Base-by-base conservation (phyloP, 331 rosid species). In the Telfairia occidentalis region DNA sequence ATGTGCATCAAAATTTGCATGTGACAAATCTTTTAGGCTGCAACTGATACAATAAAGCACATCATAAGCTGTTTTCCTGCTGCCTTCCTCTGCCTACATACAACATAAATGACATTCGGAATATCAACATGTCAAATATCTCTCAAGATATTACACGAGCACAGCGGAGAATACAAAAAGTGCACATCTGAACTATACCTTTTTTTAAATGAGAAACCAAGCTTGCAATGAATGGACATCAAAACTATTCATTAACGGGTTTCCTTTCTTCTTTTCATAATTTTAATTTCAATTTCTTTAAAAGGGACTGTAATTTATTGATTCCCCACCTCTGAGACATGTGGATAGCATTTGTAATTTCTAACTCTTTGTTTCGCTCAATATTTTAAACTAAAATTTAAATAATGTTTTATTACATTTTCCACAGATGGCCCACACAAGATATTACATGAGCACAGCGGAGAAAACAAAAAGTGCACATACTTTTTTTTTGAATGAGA, bases 11-110 rank as follows among this genome's bases (percentile, higher is more conserved):
- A 90, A 86, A 76, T 77, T 82, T 80, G 19, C 71, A 77, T 2
- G 45, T 9, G 89, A 66, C 26, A 76, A 46, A 70, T 85, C 90
- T 81, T 83, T 86, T 84, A 94, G 83, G 78, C 86, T 83, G 71
- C 88, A 89, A 81, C 97, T 83, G 78, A 88, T 84, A 78, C 81
- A 78, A 52, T 84, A 81, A 75, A 94, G 96, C 6, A 81, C 75
- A 80, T 90, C 95, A 78, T 87, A 91, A 13, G 96, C 96, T 75
- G 81, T 90, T 85, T 91, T 92, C 85, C 98, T 88, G 63, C 85
- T 73, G 73, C 84, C 96, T 77, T 90, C 96, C 40, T 79, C 83
- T 73, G 91, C 95, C 98, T 94, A 81, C 78, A 65, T 43, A 77
- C 61, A 78, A 45, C 58, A 74, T 65, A 54, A 50, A 75, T 9